Base-by-base conservation (phyloP, 2,329 filamentous ascomycete species). In the Rutstroemia sp. region DNA sequence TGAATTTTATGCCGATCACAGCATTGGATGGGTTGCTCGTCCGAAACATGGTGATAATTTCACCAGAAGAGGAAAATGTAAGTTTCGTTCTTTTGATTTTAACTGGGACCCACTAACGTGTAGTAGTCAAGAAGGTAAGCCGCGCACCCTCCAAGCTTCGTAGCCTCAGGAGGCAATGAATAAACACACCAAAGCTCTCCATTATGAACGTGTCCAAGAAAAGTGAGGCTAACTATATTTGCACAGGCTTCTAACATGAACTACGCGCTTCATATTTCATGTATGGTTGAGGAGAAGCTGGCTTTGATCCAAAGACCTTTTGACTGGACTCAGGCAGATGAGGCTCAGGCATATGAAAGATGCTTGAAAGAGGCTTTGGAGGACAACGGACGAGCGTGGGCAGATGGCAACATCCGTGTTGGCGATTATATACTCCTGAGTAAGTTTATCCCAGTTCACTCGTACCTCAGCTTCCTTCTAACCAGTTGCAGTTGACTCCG, bases 351-450 rank as follows among this genome's bases (percentile, higher is more conserved):
- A 1, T 90, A 90, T 66, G 79, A 85, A 69, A 71, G 77, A 65
- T 78, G 81, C 58, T 77, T 92, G 44, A 79, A 82, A 62, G 79
- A 86, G 58, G 80, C 86, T 18, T 77, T 92, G 39, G 79, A 84
- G 48, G 81, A 85, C 49, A 78, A 88, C 56, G 83, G 84, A 18
- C 81, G 85, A 27, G 87, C 87, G 27, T 88, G 86, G 87, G 89
- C 89, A 18, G 88, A 90, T 67, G 90, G 90, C 60, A 91, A 94
- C 71, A 86, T 95, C 63, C 88, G 90, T 52, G 77, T 95, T 21
- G 90, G 90, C 56, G 90, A 95, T 72, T 92, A 91, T 71, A 89
- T 92, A 58, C 75, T 88, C 34, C 74, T 92, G 58, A 87, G 71
- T 73, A 67, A 61, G 69, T 63, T 18, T 19, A 21, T 19, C 7